phyloP scores from a whole-genome alignment of 352 stramenopile genomes.

The Phytophthora tentaculata region DNA sequence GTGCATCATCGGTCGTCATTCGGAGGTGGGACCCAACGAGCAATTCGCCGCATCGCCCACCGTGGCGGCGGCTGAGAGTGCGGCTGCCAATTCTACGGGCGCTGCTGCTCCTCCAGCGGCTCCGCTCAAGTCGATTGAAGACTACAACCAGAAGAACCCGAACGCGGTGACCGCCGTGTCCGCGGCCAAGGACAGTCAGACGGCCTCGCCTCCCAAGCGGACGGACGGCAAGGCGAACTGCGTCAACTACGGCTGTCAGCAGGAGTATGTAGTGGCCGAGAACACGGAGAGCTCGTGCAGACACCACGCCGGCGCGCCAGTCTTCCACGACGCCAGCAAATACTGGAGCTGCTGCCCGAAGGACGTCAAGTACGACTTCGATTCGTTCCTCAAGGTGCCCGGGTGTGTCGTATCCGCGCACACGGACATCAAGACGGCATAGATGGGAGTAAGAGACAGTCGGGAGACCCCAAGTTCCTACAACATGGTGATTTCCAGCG shows the following conservation, averaged over 20 bases:
- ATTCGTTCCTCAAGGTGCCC: conserved; percentile 92
- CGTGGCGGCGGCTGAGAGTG: conserved; percentile 67
- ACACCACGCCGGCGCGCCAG: conserved; percentile 88
- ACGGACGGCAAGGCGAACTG: conserved; percentile 91
- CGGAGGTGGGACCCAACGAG: conserved; percentile 64
- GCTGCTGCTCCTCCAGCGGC: conserved; percentile 29
- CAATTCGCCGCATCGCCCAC: conserved; percentile 85
- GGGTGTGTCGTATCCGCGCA: conserved; percentile 88
- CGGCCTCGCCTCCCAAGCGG: conserved; percentile 48
- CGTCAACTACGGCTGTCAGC: conserved; percentile 92
- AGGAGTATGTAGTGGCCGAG: conserved; percentile 92
- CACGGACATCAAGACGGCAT: conserved; percentile 67
- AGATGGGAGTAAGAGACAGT: conserved; percentile 28
- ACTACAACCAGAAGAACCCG: conserved; percentile 93
- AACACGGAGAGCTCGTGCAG: conserved; percentile 79
- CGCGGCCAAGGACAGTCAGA: conserved; percentile 63
- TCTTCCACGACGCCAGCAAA: conserved; percentile 95
- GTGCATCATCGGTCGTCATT: conserved; percentile 78
- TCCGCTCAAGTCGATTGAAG: conserved; percentile 91
- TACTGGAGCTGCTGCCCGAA: conserved; percentile 95
- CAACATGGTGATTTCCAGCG: conserved; percentile 27
- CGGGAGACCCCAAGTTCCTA: conserved; percentile 10
- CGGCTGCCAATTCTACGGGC: conserved; percentile 35
- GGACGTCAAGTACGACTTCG: conserved; percentile 94
- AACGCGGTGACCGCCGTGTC: conserved; percentile 88